phyloP scores from a whole-genome alignment of 164 flowering plant genomes.

The Malania oleifera region DNA sequence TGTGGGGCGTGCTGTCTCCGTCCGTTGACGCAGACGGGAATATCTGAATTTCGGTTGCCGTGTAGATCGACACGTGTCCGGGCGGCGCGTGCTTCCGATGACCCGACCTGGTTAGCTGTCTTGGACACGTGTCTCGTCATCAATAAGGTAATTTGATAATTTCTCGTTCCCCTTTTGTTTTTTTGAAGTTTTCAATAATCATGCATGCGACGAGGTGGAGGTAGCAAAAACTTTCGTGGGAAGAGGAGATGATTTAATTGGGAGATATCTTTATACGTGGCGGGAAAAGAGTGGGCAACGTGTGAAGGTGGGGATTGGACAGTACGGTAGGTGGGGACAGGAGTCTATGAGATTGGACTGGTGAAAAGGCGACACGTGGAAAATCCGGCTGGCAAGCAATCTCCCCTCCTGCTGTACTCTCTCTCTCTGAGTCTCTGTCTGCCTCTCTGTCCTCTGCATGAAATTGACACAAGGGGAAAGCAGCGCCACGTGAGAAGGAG shows the following conservation, averaged over 20 bases:
- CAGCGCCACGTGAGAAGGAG: too few relatives aligned
- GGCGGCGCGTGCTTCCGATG: conserved; percentile 9
- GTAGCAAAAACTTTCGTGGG: background rate
- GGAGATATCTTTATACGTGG: conserved; percentile 5
- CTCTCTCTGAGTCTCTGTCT: too few relatives aligned
- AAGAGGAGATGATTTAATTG: too few relatives aligned
- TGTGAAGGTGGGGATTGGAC: background rate
- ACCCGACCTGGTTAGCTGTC: too few relatives aligned
- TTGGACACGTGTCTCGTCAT: conserved; percentile 7
- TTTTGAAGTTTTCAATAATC: too few relatives aligned
- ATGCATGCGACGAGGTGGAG: background rate
- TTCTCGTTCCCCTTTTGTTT: background rate
- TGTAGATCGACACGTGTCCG: conserved; percentile 11
- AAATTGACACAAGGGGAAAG: conserved; percentile 8
- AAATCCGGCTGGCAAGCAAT: conserved; percentile 13
- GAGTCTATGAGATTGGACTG: background rate
- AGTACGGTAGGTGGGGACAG: conserved; percentile 1
- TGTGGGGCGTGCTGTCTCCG: conserved; percentile 18
- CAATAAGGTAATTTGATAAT: too few relatives aligned
- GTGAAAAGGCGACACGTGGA: conserved; percentile 8
- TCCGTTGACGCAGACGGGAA: conserved; percentile 22
- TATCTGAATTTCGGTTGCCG: conserved; percentile 13
- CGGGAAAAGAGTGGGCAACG: conserved; percentile 10
- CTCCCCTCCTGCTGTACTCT: too few relatives aligned
- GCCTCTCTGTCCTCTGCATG: conserved; percentile 8